phyloP scores from a whole-genome alignment of 805 yeast species.

The Komagataella pseudopastoris region DNA sequence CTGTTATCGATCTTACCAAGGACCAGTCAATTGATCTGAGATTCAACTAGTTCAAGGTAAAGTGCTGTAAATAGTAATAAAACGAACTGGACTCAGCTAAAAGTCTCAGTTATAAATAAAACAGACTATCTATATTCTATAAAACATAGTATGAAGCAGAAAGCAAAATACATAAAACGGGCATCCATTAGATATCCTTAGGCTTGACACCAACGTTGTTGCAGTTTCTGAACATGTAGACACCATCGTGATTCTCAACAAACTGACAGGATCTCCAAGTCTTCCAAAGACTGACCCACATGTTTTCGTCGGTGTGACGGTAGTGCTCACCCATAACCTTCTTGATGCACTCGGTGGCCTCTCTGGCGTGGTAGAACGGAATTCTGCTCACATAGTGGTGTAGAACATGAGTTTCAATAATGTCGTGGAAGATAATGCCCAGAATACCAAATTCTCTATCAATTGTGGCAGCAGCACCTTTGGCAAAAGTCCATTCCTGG shows the following conservation, averaged over 20 bases:
- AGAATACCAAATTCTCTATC: constrained; percentile 49
- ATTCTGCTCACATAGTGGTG: constrained; percentile 43
- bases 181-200: neutral
- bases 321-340: constrained; percentile 41
- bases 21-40: constrained; percentile 25
- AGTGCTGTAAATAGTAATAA: neutral
- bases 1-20: constrained; percentile 28
- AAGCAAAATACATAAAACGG: neutral
- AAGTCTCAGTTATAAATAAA: neutral
- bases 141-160: neutral
- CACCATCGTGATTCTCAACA: constrained; percentile 57
- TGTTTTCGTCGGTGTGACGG: constrained; percentile 34
- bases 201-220: constrained; percentile 29
- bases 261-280: constrained; percentile 53
- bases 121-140: neutral
- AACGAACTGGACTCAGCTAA: neutral
- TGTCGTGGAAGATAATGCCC: constrained; percentile 45
- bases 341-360: constrained; percentile 35
- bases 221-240: constrained; percentile 51
- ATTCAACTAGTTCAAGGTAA: neutral
- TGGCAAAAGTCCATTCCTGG: constrained; percentile 46
- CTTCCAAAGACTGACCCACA: constrained; percentile 47
- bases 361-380: constrained; percentile 42
- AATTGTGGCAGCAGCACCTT: constrained; percentile 56
- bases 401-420: constrained; percentile 43